Conservation (phyloP, 805 yeast species). For the Saccharomycopsis lassenensis region DNA sequence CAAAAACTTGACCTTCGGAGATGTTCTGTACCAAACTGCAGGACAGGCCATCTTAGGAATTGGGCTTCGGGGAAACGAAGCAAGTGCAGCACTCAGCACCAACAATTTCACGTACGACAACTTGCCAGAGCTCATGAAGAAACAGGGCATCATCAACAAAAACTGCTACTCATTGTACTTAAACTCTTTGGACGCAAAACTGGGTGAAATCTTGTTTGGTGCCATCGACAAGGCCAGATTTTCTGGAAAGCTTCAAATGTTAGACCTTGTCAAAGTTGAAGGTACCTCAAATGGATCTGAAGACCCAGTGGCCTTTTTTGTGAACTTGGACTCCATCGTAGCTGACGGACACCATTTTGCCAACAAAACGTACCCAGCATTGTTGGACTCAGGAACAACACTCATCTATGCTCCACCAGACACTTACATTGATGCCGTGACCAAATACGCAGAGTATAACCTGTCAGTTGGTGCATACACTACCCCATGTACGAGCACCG, state of each 20-base stretch:
- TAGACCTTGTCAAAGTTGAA: conserved; percentile 31
- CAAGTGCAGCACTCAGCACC: conserved; percentile 32
- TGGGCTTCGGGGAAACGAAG: conserved; percentile 18
- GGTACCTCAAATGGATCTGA: conserved; percentile 39
- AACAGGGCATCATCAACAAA: conserved; percentile 30
- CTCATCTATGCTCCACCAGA: conserved; percentile 33
- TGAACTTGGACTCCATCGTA: conserved; percentile 7
- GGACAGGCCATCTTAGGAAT: conserved; percentile 12
- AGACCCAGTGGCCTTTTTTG: conserved; percentile 31
- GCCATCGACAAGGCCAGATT: conserved; percentile 42
- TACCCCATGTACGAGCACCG: conserved; percentile 9
- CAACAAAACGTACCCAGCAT: conserved; percentile 27
- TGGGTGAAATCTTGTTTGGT: conserved; percentile 39
- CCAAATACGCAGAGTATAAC: conserved; percentile 9
- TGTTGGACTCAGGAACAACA: conserved; percentile 34
- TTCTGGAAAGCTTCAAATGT: conserved; percentile 29
- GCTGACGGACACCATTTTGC: conserved; percentile 12
- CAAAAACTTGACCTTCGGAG: conserved; percentile 11
- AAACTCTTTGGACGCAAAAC: conserved; percentile 21
- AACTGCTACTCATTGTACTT: conserved; percentile 38
- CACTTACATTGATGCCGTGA: conserved; percentile 7
- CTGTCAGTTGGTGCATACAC: conserved; percentile 9
- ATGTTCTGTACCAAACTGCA: conserved; percentile 14
- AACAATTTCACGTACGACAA: conserved; percentile 18
- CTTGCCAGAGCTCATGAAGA: conserved; percentile 25